Base-by-base conservation (phyloP, 176 grass and related monocot genomes). In the Puya raimondii region DNA sequence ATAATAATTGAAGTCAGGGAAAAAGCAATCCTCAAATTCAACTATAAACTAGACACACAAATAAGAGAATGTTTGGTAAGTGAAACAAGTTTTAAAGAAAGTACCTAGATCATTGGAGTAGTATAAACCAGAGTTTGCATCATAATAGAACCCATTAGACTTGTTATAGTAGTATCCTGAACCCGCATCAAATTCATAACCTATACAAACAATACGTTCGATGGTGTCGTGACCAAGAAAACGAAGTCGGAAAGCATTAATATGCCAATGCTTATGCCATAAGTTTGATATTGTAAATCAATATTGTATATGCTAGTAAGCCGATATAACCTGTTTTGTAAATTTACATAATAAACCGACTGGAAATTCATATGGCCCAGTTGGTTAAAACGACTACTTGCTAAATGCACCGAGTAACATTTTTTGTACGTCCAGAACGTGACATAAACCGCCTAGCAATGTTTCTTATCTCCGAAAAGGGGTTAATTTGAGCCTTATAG, bases 151-250 rank as follows among this genome's bases (percentile, higher is more conserved):
- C n/a, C 84, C 83, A 63, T 79, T 90, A 57, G 78, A 76, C 51
- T 90, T 82, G 69, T 87, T 88, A 73, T 82, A 77, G 57, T 95
- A 89, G 78, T 90, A 95, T 49, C 86, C 91, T 65, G 84, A 82
- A 69, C 76, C 47, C 47, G 87, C 81, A 78, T 90, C 81, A 0
- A 86, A 85, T n/a, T 78, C 72, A 83, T 87, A 95, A 63, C 80
- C 91, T 95, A 79, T 75, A 82, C 21, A 83, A 5, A 27, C 68
- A 47, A 73, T 42, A 80, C 20, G 4, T 58, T 56, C 1, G 48
- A 57, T 9, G 56, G 33, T 15, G 20, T 52, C 25, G 70, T 23
- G 25, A 16, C 23, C 63, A 3, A 78, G 23, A 15, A 78, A 64
- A n/a, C 23, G 54, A 12, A 8, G 47, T 15, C 14, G 3, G 47